Percentiles rank a stretch among this genome's conserved stretches.
These are phyloP conservation scores for Podospora fimiseda DNA, from an alignment of 495 filamentous ascomycete genomes.

Conservation along the genomic window DNA sequence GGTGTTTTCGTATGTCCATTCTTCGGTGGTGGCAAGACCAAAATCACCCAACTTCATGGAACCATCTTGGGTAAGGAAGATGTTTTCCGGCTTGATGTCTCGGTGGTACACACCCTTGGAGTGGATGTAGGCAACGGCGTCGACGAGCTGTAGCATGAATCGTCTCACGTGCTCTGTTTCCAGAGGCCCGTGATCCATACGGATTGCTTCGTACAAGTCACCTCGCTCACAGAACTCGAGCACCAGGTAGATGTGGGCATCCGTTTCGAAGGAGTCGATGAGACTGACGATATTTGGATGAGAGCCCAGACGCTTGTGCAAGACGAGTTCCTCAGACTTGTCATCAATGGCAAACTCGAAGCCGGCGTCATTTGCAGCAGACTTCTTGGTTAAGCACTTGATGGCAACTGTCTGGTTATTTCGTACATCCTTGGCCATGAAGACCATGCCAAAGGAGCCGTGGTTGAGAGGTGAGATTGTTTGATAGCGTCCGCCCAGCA, in stretches of 20 bases:
- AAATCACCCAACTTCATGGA: slow-evolving; percentile 96
- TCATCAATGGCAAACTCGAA: slow-evolving; percentile 64
- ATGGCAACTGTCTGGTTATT: slow-evolving; percentile 80
- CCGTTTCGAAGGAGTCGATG: slow-evolving; percentile 85
- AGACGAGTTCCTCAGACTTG: slow-evolving; percentile 77
- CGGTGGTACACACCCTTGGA: slow-evolving; percentile 87
- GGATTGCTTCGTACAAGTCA: slow-evolving; percentile 96
- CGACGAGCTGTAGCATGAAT: slow-evolving; percentile 92
- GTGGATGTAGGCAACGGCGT: slow-evolving; percentile 87
- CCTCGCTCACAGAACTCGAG: slow-evolving; percentile 95
- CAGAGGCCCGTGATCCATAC: slow-evolving; percentile 74
- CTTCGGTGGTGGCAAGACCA: slow-evolving; percentile 78
- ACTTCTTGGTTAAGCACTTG: slow-evolving; percentile 84
- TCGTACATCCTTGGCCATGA: slow-evolving; percentile 72
- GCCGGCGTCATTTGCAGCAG: slow-evolving; percentile 46
- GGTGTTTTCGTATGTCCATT: slow-evolving; percentile 81
- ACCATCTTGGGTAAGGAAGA: slow-evolving; percentile 82
- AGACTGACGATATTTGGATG: slow-evolving; percentile 95
- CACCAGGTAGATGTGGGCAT: slow-evolving; percentile 82
- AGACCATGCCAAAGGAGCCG: slow-evolving; percentile 98
- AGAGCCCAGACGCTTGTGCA: slow-evolving; percentile 67
- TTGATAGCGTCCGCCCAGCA: slow-evolving; percentile 81
- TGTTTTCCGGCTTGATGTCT: slow-evolving; percentile 99
- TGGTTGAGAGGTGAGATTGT: slow-evolving; percentile 93
- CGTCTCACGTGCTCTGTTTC: slow-evolving; percentile 94